These are phyloP conservation scores for Protomyces macrosporus DNA, from an alignment of 1,139 yeast species.

Conservation along the genomic window DNA sequence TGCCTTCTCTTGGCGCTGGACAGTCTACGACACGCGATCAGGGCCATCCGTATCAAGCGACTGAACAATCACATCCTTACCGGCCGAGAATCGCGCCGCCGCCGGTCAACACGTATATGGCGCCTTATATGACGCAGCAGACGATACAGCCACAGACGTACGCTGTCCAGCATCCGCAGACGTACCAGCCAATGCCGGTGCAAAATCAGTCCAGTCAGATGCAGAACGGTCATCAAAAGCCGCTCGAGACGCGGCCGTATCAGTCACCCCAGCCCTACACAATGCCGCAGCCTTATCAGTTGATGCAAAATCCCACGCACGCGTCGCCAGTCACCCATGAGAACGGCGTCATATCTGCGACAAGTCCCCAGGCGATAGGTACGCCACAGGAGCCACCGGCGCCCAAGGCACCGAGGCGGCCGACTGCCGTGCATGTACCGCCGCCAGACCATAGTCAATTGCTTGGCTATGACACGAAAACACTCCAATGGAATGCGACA, in stretches of 20 bases:
- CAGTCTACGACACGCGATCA: too few species aligned
- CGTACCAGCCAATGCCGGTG: too few species aligned
- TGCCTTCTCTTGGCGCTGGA: too few species aligned
- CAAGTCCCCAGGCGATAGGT: not conserved
- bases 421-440: not conserved
- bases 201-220: not conserved
- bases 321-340: not conserved
- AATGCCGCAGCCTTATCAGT: not conserved
- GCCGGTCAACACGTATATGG: too few species aligned
- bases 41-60: too few species aligned
- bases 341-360: not conserved
- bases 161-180: too few species aligned
- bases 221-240: not conserved
- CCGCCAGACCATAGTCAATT: not conserved
- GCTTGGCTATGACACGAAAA: conserved; percentile 11
- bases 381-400: not conserved
- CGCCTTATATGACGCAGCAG: too few species aligned
- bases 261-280: not conserved
- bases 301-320: not conserved
- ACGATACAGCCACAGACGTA: too few species aligned
- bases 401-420: not conserved
- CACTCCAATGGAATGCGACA: conserved; percentile 26
- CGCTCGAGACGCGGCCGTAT: not conserved
- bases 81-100: too few species aligned
- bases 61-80: too few species aligned